Percentiles rank a stretch among this genome's conserved stretches.
These are phyloP conservation scores for Begonia loranthoides DNA, from an alignment of 306 rosid species.

Conservation along the genomic window DNA sequence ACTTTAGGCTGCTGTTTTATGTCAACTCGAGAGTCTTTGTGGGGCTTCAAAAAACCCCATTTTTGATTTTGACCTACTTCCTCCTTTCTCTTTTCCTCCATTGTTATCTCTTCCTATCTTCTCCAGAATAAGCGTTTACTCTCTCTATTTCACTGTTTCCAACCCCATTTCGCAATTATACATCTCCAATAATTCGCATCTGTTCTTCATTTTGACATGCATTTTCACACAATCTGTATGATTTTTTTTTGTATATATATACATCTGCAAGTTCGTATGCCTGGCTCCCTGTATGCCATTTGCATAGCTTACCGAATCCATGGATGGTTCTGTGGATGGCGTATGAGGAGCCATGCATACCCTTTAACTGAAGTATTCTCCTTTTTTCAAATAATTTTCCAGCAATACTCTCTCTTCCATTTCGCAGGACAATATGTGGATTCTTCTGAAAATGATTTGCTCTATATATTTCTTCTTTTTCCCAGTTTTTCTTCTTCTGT, in stretches of 20 bases:
- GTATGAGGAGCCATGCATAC: constrained; percentile 23
- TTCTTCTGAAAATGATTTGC: too few relatives aligned
- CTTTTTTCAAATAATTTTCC: not conserved
- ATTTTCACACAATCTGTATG: too few relatives aligned
- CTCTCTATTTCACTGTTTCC: too few relatives aligned
- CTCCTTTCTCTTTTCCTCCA: not conserved
- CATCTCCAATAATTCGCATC: not conserved
- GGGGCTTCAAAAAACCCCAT: constrained; percentile 2
- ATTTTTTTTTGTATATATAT: not conserved
- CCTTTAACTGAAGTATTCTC: not conserved
- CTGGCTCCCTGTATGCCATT: constrained; percentile 25
- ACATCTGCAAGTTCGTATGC: constrained; percentile 4
- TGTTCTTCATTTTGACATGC: too few relatives aligned
- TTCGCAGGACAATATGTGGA: too few relatives aligned
- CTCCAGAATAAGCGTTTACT: too few relatives aligned
- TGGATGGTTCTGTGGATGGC: constrained; percentile 17
- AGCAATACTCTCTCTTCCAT: not conserved
- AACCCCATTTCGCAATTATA: too few relatives aligned
- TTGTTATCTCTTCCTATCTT: constrained; percentile 3
- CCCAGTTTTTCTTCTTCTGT: too few relatives aligned
- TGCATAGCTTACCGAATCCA: constrained; percentile 10
- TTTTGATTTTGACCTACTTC: constrained; percentile 9
- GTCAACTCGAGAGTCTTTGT: not conserved
- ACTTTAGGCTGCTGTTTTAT: not conserved
- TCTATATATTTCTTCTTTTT: too few relatives aligned